Evolutionary conservation across 78 protist genomes (phyloP).

Genomic region (Dictyostelium intermedium): DNA sequence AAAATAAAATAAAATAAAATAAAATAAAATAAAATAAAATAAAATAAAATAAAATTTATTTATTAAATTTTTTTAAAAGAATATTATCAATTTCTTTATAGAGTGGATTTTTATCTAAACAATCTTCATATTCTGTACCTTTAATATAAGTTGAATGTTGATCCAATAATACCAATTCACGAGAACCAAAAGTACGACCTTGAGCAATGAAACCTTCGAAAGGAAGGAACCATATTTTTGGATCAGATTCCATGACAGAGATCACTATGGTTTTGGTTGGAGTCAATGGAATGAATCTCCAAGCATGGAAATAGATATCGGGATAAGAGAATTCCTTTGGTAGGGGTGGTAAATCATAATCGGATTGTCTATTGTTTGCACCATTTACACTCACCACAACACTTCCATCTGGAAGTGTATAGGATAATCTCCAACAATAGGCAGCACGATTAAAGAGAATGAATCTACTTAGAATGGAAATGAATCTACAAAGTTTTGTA

Average conservation of each 20-base stretch:
- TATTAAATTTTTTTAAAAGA: neutral
- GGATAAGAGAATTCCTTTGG: slow-evolving; percentile 52
- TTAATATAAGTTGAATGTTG: slow-evolving; percentile 1
- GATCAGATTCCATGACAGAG: slow-evolving; percentile 73
- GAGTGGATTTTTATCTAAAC: neutral
- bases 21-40: neutral
- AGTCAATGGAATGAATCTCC: slow-evolving; percentile 18
- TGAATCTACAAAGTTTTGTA: neutral
- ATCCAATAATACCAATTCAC: slow-evolving; percentile 24
- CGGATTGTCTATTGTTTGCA: slow-evolving; percentile 56
- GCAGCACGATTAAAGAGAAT: slow-evolving; percentile 62
- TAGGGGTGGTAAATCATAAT: slow-evolving; percentile 43
- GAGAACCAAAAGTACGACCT: slow-evolving; percentile 32
- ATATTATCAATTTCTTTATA: neutral
- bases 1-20: neutral
- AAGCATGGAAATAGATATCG: slow-evolving; percentile 57
- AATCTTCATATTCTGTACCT: slow-evolving; percentile 22
- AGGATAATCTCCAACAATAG: slow-evolving; percentile 46
- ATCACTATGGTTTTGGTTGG: slow-evolving; percentile 1
- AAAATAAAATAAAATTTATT: neutral
- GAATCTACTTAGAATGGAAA: slow-evolving; percentile 56
- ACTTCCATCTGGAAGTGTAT: slow-evolving; percentile 30
- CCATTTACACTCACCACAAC: slow-evolving; percentile 20
- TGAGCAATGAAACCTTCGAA: neutral
- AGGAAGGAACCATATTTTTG: slow-evolving; percentile 47